Base-by-base conservation (phyloP, 2,329 filamentous ascomycete species). In the Aspergillus melleus region DNA sequence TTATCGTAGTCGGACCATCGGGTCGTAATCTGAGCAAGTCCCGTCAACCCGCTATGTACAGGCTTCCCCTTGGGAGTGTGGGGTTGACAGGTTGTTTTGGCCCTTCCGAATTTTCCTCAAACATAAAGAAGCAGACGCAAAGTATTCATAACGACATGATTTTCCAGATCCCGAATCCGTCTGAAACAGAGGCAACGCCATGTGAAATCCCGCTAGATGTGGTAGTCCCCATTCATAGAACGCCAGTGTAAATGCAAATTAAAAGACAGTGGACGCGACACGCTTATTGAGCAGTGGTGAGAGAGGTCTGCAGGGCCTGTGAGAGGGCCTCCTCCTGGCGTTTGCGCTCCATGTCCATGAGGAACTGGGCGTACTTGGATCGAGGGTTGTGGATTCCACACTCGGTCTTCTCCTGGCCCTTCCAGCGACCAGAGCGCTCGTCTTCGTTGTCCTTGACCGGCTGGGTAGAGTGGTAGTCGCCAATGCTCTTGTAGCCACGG, bases 301-400 rank as follows among this genome's bases (percentile, higher is more conserved):
- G 54, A 47, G 74, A 68, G n/a, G 60, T 66, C 55, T 76, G 68
- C 60, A 82, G 62, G 29, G 80, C 79, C 62, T 80, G 74, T 6
- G 77, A 71, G 44, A 86, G 68, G 47, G 81, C 83, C 67, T 85
- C 79, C 64, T 86, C 84, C 67, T 88, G 82, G 64, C 83, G 81
- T 81, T 91, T 88, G 72, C 83, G 80, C 74, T 92, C 88, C 77
- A 90, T 86, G 62, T 92, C 87, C 70, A 84, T 83, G 58, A 96
- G 79, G 78, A 90, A 97, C 78, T 93, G 88, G 11, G 92, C 90
- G 72, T 98, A 99, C 68, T 92, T 89, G 60, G 91, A 96, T 77
- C 93, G 89, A 79, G 95, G 96, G 84, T 98, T 98, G 86, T 99
- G 95, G 73, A 99, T 98, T 52, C 95, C 95, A 77, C 95, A 99